Evolutionary conservation across 495 filamentous ascomycete species (phyloP).

Genomic region (Glarea lozoyensis): DNA sequence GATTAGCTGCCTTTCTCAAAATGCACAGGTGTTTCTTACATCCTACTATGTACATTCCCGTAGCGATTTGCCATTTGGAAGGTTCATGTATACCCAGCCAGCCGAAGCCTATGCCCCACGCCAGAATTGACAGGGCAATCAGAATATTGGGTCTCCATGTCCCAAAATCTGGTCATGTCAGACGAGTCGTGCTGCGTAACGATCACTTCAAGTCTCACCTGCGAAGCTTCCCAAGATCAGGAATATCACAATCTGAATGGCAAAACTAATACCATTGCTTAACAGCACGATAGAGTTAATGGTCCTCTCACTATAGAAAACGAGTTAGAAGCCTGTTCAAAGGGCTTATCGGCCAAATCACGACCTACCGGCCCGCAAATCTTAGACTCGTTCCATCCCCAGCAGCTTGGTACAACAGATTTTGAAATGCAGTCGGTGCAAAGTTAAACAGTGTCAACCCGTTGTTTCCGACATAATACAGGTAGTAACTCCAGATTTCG

Average conservation of each 20-base stretch:
- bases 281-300: slow-evolving; percentile 55
- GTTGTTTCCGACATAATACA: slow-evolving; percentile 62
- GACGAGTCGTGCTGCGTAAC: no score
- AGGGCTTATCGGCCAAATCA: no score
- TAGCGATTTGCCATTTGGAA: slow-evolving; percentile 45
- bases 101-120: slow-evolving; percentile 53
- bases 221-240: slow-evolving; percentile 49
- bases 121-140: slow-evolving; percentile 46
- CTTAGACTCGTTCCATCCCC: slow-evolving; percentile 35
- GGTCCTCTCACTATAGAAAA: slow-evolving; percentile 29
- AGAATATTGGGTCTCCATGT: slow-evolving; percentile 53
- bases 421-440: slow-evolving; percentile 58
- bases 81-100: slow-evolving; percentile 53
- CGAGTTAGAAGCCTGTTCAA: no score
- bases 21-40: slow-evolving; percentile 6
- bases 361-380: slow-evolving; percentile 34
- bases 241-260: slow-evolving; percentile 52
- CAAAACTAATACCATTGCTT: slow-evolving; percentile 55
- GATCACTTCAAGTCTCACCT: slow-evolving; percentile 12
- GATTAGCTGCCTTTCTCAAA: background rate
- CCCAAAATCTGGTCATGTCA: slow-evolving; percentile 42
- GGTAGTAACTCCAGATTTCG: slow-evolving; percentile 61
- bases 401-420: slow-evolving; percentile 49
- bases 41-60: slow-evolving; percentile 53
- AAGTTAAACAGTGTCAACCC: slow-evolving; percentile 62